Percentiles rank a stretch among this genome's conserved stretches.
phyloP scores from a whole-genome alignment of 78 protist genomes.

The Dictyostelium intermedium region DNA sequence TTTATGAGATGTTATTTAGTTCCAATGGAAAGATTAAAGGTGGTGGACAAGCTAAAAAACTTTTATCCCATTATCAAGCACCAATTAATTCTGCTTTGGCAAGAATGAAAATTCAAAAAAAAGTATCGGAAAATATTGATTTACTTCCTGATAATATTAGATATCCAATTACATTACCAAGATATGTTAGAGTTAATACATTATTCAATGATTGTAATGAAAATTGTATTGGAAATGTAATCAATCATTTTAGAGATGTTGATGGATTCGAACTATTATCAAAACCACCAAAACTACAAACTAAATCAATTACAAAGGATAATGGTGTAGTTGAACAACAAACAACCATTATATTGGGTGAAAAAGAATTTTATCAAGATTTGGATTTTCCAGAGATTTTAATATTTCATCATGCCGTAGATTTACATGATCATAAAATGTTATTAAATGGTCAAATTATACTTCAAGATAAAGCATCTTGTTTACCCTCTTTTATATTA shows the following conservation, averaged over 20 bases:
- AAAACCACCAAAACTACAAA: neutral
- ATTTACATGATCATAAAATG: slow-evolving; percentile 66
- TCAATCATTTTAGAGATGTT: neutral
- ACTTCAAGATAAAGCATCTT: slow-evolving; percentile 82
- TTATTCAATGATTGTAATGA: neutral
- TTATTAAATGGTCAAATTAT: slow-evolving; percentile 56
- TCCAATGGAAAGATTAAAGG: neutral
- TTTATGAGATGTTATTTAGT: slow-evolving; percentile 43
- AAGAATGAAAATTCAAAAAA: slow-evolving; percentile 49
- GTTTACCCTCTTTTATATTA: slow-evolving; percentile 71
- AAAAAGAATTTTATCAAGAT: slow-evolving; percentile 66
- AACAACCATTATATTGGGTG: neutral
- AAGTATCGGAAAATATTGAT: slow-evolving; percentile 6
- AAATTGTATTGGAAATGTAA: neutral
- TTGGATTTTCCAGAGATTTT: slow-evolving; percentile 52
- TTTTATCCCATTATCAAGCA: slow-evolving; percentile 18
- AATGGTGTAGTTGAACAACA: neutral
- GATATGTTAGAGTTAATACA: slow-evolving; percentile 77
- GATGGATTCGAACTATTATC: neutral
- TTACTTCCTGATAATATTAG: slow-evolving; percentile 61
- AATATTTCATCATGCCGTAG: slow-evolving; percentile 16
- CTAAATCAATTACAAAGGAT: neutral
- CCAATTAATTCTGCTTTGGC: slow-evolving; percentile 55
- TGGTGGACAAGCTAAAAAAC: slow-evolving; percentile 63
- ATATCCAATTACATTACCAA: slow-evolving; percentile 61